These are phyloP conservation scores for Mycena latifolia DNA, from an alignment of 768 basidiomycete genomes.

Conservation along the genomic window DNA sequence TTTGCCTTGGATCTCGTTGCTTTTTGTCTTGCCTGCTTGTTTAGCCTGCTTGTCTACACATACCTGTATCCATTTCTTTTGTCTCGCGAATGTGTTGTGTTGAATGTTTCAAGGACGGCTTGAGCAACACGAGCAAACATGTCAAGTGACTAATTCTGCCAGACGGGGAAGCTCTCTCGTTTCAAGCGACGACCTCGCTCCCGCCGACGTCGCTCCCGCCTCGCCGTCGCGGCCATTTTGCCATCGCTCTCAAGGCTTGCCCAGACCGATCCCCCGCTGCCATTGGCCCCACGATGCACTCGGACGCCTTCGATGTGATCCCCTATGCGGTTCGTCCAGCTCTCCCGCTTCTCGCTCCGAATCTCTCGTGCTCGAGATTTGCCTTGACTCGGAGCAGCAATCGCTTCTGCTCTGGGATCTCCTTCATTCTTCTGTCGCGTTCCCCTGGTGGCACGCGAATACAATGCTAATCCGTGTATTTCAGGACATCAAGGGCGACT, in stretches of 20 bases:
- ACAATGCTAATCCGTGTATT: conserved; percentile 13
- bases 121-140: not conserved
- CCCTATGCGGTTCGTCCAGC: conserved; percentile 76
- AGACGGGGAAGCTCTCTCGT: not conserved
- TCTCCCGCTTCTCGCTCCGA: too few relatives aligned
- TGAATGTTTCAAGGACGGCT: not conserved
- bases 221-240: conserved; percentile 2
- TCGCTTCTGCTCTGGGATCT: too few relatives aligned
- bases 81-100: too few relatives aligned
- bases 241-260: conserved; percentile 2
- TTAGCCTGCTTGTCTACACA: too few relatives aligned
- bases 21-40: too few relatives aligned
- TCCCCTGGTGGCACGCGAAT: conserved; percentile 13
- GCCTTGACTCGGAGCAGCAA: too few relatives aligned
- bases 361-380: too few relatives aligned
- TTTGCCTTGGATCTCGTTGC: too few relatives aligned
- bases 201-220: not conserved
- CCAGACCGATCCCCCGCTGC: not conserved
- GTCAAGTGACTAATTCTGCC: conserved; percentile 1
- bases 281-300: conserved; percentile 42
- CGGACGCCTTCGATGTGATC: conserved; percentile 89
- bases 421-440: conserved; percentile 1
- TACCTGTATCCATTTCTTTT: too few relatives aligned
- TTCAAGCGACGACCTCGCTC: conserved; percentile 20
- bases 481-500: conserved; percentile 88